These are phyloP conservation scores for Rhinocladiella mackenziei DNA, from an alignment of 2,329 filamentous ascomycete genomes.

Conservation along the genomic window DNA sequence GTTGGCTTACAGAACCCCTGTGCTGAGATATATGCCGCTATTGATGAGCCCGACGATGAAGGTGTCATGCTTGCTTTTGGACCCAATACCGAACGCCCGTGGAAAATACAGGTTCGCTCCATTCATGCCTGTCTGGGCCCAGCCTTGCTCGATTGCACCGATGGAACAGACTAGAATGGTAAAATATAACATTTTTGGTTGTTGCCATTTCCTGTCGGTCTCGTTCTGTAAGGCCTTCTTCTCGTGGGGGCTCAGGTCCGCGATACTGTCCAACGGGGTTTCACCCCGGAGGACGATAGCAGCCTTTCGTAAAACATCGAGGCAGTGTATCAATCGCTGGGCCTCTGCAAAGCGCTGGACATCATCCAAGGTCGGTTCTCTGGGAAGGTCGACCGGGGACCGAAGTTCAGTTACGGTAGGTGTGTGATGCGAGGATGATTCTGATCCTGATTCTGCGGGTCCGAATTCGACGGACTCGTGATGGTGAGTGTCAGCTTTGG, in stretches of 20 bases:
- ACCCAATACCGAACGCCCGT: conserved; percentile 43
- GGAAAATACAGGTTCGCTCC: conserved; percentile 53
- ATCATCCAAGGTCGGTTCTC: neutral
- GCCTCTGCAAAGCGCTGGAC: conserved; percentile 14
- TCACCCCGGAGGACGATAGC: conserved; percentile 16
- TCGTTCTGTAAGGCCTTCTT: conserved; percentile 43
- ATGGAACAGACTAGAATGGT: conserved; percentile 52
- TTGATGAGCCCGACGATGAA: conserved; percentile 66
- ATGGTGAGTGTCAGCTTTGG: neutral
- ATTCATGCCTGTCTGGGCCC: conserved; percentile 52
- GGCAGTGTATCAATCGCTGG: conserved; percentile 8
- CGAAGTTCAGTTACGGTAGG: neutral
- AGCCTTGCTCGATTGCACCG: conserved; percentile 51
- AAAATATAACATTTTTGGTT: conserved; percentile 48
- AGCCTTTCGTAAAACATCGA: conserved; percentile 19
- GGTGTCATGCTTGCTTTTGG: conserved; percentile 44
- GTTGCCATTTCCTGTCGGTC: conserved; percentile 47
- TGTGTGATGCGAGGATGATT: conserved; percentile 1
- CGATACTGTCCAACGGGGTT: conserved; percentile 1
- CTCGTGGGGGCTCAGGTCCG: conserved; percentile 42
- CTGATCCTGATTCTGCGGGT: neutral
- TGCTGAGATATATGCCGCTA: conserved; percentile 51
- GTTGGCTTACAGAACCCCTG: conserved; percentile 43
- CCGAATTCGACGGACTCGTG: neutral
- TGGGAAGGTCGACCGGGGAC: neutral